Conservation (phyloP, 129 eudicot genomes). For the Arctium minus region DNA sequence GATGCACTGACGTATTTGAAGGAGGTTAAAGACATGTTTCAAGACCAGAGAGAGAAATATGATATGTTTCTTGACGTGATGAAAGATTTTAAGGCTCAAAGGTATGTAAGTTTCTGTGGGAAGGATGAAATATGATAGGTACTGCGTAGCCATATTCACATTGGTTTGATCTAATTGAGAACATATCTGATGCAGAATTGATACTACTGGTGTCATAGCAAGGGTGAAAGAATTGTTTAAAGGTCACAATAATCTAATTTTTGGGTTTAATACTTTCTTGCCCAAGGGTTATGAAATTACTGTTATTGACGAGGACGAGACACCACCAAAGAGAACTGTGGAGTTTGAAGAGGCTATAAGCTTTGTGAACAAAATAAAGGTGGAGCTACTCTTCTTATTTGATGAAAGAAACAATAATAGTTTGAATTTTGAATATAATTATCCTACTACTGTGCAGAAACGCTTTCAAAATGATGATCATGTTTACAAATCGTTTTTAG, state of each 20-base stretch:
- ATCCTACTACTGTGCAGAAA: constrained; percentile 48
- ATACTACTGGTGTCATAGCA: constrained; percentile 87
- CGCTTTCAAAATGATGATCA: constrained; percentile 82
- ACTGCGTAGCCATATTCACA: background rate
- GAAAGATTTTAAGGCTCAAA: constrained; percentile 96
- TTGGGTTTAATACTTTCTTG: constrained; percentile 90
- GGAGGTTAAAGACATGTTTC: constrained; percentile 95
- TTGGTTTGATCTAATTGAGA: constrained; percentile 1
- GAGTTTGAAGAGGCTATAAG: constrained; percentile 94
- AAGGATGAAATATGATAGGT: background rate
- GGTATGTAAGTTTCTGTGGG: constrained; percentile 32
- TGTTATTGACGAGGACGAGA: constrained; percentile 74
- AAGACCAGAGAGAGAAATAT: constrained; percentile 81
- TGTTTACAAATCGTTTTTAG: constrained; percentile 81
- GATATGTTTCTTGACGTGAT: constrained; percentile 83
- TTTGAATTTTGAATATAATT: background rate
- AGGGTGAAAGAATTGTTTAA: constrained; percentile 93
- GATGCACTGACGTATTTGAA: constrained; percentile 89
- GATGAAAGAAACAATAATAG: background rate
- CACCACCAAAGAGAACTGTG: constrained; percentile 76
- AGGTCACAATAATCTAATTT: constrained; percentile 85
- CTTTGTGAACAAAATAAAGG: constrained; percentile 98
- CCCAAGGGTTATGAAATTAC: constrained; percentile 97
- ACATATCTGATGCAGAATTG: constrained; percentile 60
- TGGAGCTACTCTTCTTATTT: constrained; percentile 6